phyloP scores from a whole-genome alignment of 1,284 basidiomycete genomes.

The Fistulina hepatica region DNA sequence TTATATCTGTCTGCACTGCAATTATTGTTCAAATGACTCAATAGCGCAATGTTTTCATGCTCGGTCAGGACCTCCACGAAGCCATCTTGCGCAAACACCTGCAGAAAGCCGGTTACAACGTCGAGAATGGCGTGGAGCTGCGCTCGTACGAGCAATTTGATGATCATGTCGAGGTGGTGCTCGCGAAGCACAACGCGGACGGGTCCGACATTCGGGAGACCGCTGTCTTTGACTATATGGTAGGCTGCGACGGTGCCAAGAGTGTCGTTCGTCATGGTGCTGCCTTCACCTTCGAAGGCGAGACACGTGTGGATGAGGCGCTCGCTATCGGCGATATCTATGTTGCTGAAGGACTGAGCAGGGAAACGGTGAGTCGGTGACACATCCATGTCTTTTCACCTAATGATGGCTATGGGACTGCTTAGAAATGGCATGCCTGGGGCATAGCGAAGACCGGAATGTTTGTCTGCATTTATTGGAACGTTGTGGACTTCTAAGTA shows the following conservation, averaged over 20 bases:
- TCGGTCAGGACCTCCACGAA: conserved; percentile 31
- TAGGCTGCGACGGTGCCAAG: conserved; percentile 32
- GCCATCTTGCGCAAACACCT: conserved; percentile 25
- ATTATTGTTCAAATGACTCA: no score
- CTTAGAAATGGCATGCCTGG: conserved; percentile 13
- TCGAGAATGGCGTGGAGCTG: conserved; percentile 31
- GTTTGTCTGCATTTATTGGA: neutral
- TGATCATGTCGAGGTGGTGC: conserved; percentile 23
- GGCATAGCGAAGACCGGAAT: conserved; percentile 6
- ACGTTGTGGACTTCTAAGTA: neutral
- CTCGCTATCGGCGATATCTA: conserved; percentile 6
- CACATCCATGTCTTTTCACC: no score
- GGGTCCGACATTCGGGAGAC: conserved; percentile 17
- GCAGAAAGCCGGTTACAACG: conserved; percentile 20
- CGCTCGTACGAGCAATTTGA: conserved; percentile 25
- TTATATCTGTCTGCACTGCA: no score
- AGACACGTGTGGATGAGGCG: conserved; percentile 8
- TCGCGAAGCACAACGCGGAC: conserved; percentile 18
- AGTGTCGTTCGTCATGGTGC: conserved; percentile 11
- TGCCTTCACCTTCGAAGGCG: conserved; percentile 6
- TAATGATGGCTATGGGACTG: conserved; percentile 8
- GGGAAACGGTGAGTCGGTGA: no score
- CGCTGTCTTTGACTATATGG: conserved; percentile 24
- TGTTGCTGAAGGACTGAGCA: no score
- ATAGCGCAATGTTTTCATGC: conserved; percentile 23